Percentiles rank a stretch among this genome's conserved stretches.
Conservation (phyloP, 176 grass and related monocot genomes). For the Aegilops sharonensis region DNA sequence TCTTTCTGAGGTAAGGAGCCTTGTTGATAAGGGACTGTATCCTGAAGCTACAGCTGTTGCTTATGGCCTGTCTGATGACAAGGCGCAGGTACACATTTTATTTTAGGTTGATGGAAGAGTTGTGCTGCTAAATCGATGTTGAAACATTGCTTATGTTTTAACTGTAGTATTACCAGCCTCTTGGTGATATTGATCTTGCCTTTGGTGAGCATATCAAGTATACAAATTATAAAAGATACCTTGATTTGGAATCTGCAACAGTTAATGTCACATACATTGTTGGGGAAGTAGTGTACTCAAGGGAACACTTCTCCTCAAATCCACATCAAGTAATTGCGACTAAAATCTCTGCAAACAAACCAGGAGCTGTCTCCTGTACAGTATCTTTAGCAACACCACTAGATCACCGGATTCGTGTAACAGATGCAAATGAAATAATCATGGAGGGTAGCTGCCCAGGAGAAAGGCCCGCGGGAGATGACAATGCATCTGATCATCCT, state of each 20-base stretch:
- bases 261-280: constrained; percentile 59
- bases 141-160: constrained; percentile 32
- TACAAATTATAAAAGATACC: constrained; percentile 65
- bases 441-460: constrained; percentile 77
- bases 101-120: constrained; percentile 15
- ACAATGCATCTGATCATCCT: constrained; percentile 31
- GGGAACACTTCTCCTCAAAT: constrained; percentile 84
- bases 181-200: constrained; percentile 64
- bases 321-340: constrained; percentile 70
- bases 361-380: constrained; percentile 55
- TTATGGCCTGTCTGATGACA: constrained; percentile 50
- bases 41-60: constrained; percentile 65
- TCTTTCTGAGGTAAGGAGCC: constrained; percentile 74
- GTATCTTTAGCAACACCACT: constrained; percentile 58
- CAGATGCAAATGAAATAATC: constrained; percentile 59
- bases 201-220: constrained; percentile 51
- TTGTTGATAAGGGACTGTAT: constrained; percentile 77
- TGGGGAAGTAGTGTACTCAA: constrained; percentile 62
- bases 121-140: not conserved
- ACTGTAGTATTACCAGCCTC: constrained; percentile 81
- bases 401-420: constrained; percentile 46
- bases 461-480: constrained; percentile 39
- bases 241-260: constrained; percentile 66
- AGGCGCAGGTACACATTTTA: constrained; percentile 54
- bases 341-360: constrained; percentile 61